phyloP scores from a whole-genome alignment of 2,329 filamentous ascomycete genomes.

The Cryphonectria carpinicola region DNA sequence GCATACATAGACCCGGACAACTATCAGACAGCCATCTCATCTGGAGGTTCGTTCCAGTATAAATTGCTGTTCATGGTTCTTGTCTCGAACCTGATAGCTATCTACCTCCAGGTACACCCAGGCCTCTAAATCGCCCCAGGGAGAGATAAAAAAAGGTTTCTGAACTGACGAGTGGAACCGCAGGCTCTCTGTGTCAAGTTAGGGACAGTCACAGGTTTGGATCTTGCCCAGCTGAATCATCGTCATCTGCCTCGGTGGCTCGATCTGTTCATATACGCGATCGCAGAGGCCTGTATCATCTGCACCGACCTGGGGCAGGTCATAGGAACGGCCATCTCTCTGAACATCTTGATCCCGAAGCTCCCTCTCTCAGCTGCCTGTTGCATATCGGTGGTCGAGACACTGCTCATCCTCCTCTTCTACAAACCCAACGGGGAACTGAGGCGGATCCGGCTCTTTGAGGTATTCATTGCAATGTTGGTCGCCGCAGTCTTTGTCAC shows the following conservation, averaged over 20 bases:
- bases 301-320: constrained; percentile 69
- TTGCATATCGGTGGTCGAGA: constrained; percentile 67
- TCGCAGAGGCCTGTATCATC: constrained; percentile 67
- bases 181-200: constrained; percentile 67
- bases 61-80: constrained; percentile 67
- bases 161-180: not conserved
- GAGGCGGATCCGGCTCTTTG: constrained; percentile 60
- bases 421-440: constrained; percentile 62
- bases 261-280: constrained; percentile 60
- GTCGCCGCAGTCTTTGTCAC: constrained; percentile 65
- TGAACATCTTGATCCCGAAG: constrained; percentile 64
- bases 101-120: constrained; percentile 55
- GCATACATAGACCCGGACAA: constrained; percentile 38
- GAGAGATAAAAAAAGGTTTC: not conserved
- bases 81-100: constrained; percentile 68
- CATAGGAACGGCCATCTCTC: constrained; percentile 69
- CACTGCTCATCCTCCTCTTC: constrained; percentile 67
- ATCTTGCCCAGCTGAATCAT: constrained; percentile 66
- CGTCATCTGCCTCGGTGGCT: constrained; percentile 66
- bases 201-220: constrained; percentile 68
- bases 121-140: not conserved
- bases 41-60: constrained; percentile 66
- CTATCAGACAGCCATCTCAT: constrained; percentile 45
- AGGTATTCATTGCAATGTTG: constrained; percentile 61
- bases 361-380: constrained; percentile 67